Evolutionary conservation across 2,329 filamentous ascomycete species (phyloP), one percentile per base, ranked within the genome.

Genomic region (Claviceps humidiphila): DNA sequence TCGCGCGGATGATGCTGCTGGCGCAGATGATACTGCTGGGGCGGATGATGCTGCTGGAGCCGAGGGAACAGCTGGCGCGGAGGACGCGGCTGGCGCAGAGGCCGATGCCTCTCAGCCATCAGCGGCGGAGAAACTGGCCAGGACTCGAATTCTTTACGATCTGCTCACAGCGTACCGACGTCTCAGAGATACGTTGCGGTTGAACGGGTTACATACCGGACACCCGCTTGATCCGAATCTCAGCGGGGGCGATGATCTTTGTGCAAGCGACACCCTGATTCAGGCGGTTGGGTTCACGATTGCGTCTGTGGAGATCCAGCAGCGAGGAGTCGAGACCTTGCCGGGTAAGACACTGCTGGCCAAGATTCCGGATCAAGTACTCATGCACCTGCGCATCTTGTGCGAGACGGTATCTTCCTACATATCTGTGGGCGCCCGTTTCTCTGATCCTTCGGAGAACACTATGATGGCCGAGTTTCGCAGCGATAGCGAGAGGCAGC

Each of bases 371-470:
- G 85, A 91, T 53, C 83, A 95, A 64, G 78, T 81, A 1, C 72
- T 98, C 54, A 93, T 87, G 1, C 89, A 97, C 64, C 74, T 98
- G 30, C 86, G 90, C 48, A 84, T 97, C 30, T 73, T 97, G 24
- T 84, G 88, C 1, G 93, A 96, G 70, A 97, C 90, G 1, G 85
- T 87, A 1, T 80, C 85, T 34, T 90, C 90, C 0, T 97, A 93
- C 66, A 78, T 90, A 51, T 80, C 88, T 1, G 75, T 95, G 54
- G 87, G 88, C 1, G 81, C 81, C 4, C 74, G 91, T 43, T 76
- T 81, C 49, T 74, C 77, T 20, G 73, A 71, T 3, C 75, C 30
- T 11, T 34, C 77, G 0, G 75, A 80, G 4, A 84, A 78, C 56
- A 75, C 74, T 54, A 80, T 87, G 13, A 77, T 80, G 48, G 70